Base-by-base conservation (phyloP, 116 monocot genomes). In the Trichopus zeylanicus region DNA sequence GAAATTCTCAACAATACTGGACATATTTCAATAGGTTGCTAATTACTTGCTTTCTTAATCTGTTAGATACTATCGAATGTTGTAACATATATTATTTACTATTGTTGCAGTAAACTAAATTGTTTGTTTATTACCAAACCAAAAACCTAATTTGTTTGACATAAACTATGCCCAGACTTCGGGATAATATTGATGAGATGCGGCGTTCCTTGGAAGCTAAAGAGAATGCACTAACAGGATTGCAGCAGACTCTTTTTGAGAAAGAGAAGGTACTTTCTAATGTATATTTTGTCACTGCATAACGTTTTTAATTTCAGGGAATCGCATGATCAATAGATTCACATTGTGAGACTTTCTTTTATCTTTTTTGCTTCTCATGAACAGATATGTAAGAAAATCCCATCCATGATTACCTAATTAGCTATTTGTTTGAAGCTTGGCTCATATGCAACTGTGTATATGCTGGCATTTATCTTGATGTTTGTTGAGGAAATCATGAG, bases 131-230 rank as follows among this genome's bases (percentile, higher is more conserved):
- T 42, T 42, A 11, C 39, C 2, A 11, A 20, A 18, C 0, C n/a
- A 19, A 21, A 8, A 25, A 15, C 46, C 7, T 46, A 26, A 47
- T 21, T 9, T 22, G 52, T 32, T 26, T 47, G 10, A 37, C 9
- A 48, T 39, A 20, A 24, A 5, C 24, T 27, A 48, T 78, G 35
- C 65, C 5, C 66, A 92, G 92, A 81, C 79, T 87, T 60, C 68
- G 84, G n/a, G 84, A 87, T 58, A 84, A 59, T 55, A 60, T 87
- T 48, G 92, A 92, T 70, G 92, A 92, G 53, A 60, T 84, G 77
- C 84, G 67, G 53, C 76, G 38, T 52, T 56, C 76, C 27, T 69
- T 92, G 55, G 87, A 92, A 77, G 64, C 64, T 0, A 92, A 87
- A 55, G 70, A 78, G 18, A 92, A 64, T 66, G 67, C 73, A 30